Conservation (phyloP, 1,284 basidiomycete genomes). For the Lignosus rhinocerotis region DNA sequence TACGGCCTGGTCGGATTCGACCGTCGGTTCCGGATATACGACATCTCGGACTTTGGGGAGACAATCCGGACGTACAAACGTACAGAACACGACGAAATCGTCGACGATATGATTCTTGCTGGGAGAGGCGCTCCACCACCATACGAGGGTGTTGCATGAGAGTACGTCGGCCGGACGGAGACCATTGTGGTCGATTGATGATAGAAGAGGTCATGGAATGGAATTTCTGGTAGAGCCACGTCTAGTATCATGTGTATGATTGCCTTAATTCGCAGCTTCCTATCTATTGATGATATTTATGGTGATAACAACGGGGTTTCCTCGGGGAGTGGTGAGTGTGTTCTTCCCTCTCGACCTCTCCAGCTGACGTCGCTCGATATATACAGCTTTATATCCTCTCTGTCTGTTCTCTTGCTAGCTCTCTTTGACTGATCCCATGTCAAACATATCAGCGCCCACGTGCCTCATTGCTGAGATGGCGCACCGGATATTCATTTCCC, state of each 20-base stretch:
- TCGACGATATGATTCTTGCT: constrained; percentile 65
- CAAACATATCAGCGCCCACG: too few species aligned
- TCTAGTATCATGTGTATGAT: constrained; percentile 4
- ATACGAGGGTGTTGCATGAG: constrained; percentile 17
- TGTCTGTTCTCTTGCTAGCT: too few species aligned
- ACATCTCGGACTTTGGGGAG: constrained; percentile 87
- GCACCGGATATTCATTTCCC: too few species aligned
- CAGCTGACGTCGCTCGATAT: too few species aligned
- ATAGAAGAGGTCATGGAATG: background rate
- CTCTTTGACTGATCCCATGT: too few species aligned
- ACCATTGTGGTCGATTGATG: background rate
- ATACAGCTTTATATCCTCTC: too few species aligned
- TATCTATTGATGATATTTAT: background rate
- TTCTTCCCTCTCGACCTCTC: too few species aligned
- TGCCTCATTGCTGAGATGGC: too few species aligned
- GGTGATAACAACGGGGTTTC: too few species aligned
- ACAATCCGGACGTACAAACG: constrained; percentile 88
- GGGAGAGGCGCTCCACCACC: constrained; percentile 41
- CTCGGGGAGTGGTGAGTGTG: background rate
- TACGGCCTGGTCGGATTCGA: constrained; percentile 86
- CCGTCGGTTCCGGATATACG: constrained; percentile 85
- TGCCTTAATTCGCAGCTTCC: background rate
- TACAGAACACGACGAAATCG: constrained; percentile 70
- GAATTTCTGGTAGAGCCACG: background rate
- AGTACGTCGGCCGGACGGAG: background rate